phyloP scores from a whole-genome alignment of 148 eudicot species.

The Heliosperma pusillum region DNA sequence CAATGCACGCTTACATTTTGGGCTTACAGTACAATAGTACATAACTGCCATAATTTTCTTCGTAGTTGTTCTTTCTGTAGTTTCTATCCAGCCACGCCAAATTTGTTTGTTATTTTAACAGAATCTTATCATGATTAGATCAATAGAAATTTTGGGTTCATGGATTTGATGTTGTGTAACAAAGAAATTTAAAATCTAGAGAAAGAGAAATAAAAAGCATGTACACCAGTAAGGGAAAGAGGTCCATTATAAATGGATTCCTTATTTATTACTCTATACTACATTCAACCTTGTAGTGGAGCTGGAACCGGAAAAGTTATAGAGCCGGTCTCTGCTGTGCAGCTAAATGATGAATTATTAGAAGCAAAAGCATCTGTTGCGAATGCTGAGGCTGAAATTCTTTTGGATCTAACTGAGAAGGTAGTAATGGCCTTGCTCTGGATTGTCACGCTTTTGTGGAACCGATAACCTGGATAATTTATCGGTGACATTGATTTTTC shows the following conservation, averaged over 20 bases:
- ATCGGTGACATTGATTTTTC: slow-evolving; percentile 14
- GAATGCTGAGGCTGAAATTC: slow-evolving; percentile 85
- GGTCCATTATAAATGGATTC: background rate
- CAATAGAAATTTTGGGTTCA: background rate
- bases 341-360: slow-evolving; percentile 83
- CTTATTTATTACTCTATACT: background rate
- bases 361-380: slow-evolving; percentile 69
- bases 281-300: slow-evolving; percentile 50
- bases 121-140: background rate
- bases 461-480: slow-evolving; percentile 14
- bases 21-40: background rate
- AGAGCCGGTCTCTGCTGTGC: slow-evolving; percentile 91
- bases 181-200: background rate
- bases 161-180: background rate
- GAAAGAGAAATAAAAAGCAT: background rate
- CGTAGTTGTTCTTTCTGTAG: background rate
- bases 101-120: background rate
- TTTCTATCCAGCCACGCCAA: background rate
- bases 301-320: slow-evolving; percentile 68
- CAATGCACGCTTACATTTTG: background rate
- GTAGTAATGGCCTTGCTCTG: slow-evolving; percentile 32
- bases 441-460: background rate
- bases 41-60: background rate
- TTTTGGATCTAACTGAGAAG: slow-evolving; percentile 76
- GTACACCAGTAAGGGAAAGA: background rate